Base-by-base conservation (phyloP, 1,284 basidiomycete genomes). In the Sporisorium graminicola region DNA sequence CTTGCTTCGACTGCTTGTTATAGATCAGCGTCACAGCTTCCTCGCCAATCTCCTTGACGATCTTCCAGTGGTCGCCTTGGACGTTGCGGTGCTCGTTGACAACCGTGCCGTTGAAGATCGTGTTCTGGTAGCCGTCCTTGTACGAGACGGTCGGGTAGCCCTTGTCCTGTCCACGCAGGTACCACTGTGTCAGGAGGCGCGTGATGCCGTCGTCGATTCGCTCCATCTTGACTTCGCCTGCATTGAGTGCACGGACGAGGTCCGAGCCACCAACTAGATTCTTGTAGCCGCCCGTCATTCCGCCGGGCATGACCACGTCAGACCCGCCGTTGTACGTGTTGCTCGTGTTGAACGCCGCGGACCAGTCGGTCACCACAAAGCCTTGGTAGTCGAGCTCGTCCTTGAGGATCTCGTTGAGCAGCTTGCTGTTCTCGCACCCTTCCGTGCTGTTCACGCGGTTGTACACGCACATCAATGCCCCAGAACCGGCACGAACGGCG, bases 361-460 rank as follows among this genome's bases (percentile, higher is more conserved):
- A 70, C 74, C 71, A 76, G 47, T 72, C 74, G 22, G 73, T 66
- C 20, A 76, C 65, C 7, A 68, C 65, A 40, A 66, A 67, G 35
- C 74, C 74, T 42, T 74, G 64, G 54, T 69, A 77, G 58, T 65
- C 67, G 14, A 77, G 51, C 47, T 77, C 70, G 14, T 69, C 66
- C 68, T 77, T 77, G 54, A 77, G 65, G 42, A 77, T 65, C 31
- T 47, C 58, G 70, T 77, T 77, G 51, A 74, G 66, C 46, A 66
- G 40, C 50, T 67, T 56, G 54, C 51, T 56, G 52, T 27, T 31
- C 37, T 69, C 64, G 33, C 64, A 67, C 1, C 68, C 69, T 20
- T 65, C 59, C 0, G 67, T 66, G 0, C 24, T 27, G 35, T 68
- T 69, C 46, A 75, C 42, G 7, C 63, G 31, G 37, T 66, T 64